These are phyloP conservation scores for Porpolomopsis calyptriformis DNA, from an alignment of 768 basidiomycete species.

Conservation along the genomic window DNA sequence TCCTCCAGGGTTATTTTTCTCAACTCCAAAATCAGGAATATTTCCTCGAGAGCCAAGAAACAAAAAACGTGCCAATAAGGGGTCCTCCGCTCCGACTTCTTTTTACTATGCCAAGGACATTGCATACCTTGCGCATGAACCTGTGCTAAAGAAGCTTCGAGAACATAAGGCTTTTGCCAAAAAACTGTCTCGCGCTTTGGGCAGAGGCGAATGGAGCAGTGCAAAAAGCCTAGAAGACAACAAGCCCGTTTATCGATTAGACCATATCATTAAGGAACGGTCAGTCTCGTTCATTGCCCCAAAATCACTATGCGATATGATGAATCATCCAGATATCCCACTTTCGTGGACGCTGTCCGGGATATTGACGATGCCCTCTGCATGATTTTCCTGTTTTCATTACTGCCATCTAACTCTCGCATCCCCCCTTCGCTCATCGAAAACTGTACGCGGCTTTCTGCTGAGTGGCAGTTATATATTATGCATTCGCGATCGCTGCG, in stretches of 20 bases:
- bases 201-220: slow-evolving; percentile 87
- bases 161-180: slow-evolving; percentile 99
- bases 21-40: slow-evolving; percentile 51
- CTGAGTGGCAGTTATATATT: slow-evolving; percentile 95
- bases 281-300: slow-evolving; percentile 24
- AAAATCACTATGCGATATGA: slow-evolving; percentile 2
- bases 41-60: slow-evolving; percentile 93
- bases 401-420: slow-evolving; percentile 76
- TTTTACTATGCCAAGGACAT: slow-evolving; percentile 99
- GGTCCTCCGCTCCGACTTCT: slow-evolving; percentile 90
- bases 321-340: slow-evolving; percentile 65
- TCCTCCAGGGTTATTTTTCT: slow-evolving; percentile 4
- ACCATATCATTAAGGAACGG: slow-evolving; percentile 98
- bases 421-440: slow-evolving; percentile 76
- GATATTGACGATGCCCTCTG: slow-evolving; percentile 97
- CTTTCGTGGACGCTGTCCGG: slow-evolving; percentile 88
- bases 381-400: slow-evolving; percentile 88
- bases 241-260: slow-evolving; percentile 82
- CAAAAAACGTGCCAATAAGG: slow-evolving; percentile 93
- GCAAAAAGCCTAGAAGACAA: slow-evolving; percentile 92
- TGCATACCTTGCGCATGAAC: slow-evolving; percentile 93
- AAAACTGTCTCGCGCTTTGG: slow-evolving; percentile 86
- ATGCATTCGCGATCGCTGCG: slow-evolving; percentile 78
- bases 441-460: slow-evolving; percentile 80
- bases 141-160: slow-evolving; percentile 82